phyloP scores from a whole-genome alignment of 176 grass and related monocot species.

The Elymus sibiricus region DNA sequence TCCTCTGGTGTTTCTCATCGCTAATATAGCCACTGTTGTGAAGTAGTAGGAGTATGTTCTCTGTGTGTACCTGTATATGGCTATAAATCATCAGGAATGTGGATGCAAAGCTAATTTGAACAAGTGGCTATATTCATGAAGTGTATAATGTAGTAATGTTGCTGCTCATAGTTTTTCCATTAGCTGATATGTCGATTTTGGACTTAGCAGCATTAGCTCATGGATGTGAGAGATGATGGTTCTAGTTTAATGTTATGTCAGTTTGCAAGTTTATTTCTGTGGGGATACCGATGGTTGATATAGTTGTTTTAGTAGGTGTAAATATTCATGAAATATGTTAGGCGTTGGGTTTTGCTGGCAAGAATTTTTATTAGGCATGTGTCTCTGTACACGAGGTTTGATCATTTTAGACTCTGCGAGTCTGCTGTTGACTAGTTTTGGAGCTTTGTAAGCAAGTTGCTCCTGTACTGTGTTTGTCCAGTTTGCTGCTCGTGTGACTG shows the following conservation, averaged over 20 bases:
- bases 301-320: neutral
- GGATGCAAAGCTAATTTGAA: slow-evolving; percentile 5
- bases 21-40: neutral
- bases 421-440: neutral
- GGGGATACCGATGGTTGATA: neutral
- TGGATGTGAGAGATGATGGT: neutral
- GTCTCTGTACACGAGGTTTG: neutral
- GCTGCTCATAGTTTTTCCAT: neutral
- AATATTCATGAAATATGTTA: slow-evolving; percentile 13
- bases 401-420: neutral
- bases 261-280: neutral
- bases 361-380: neutral
- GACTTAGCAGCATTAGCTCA: neutral
- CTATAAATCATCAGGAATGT: neutral
- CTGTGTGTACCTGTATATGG: neutral
- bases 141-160: neutral
- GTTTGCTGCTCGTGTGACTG: slow-evolving; percentile 16
- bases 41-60: neutral
- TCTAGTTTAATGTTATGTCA: neutral
- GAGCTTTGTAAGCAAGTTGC: neutral
- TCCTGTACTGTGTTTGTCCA: slow-evolving; percentile 5
- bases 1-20: neutral
- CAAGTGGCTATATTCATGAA: neutral
- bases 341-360: neutral
- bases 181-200: slow-evolving; percentile 5